Conservation (phyloP, 2,329 filamentous ascomycete species). For the Ophiocordyceps camponoti-floridani region DNA sequence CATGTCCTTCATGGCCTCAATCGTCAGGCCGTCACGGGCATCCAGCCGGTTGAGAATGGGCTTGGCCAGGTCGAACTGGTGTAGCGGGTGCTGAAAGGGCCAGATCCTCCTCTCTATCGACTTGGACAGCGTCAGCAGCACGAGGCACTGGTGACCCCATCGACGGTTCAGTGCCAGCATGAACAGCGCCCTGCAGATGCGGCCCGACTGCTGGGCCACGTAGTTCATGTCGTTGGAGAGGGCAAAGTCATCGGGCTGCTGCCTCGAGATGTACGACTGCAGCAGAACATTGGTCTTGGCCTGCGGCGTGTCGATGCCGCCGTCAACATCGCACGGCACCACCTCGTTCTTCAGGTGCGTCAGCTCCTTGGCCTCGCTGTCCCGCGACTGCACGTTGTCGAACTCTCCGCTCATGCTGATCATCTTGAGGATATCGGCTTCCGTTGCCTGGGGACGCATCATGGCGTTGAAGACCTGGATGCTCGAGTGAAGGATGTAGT, state of each 20-base stretch:
- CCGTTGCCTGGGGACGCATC: slow-evolving; percentile 73
- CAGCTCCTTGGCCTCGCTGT: slow-evolving; percentile 82
- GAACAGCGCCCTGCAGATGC: slow-evolving; percentile 87
- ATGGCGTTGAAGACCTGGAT: slow-evolving; percentile 92
- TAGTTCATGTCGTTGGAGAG: slow-evolving; percentile 84
- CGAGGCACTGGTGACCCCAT: slow-evolving; percentile 91
- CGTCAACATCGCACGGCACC: slow-evolving; percentile 63
- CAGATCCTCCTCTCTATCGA: slow-evolving; percentile 93
- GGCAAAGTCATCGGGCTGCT: slow-evolving; percentile 82
- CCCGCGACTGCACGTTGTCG: slow-evolving; percentile 85
- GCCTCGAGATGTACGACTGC: slow-evolving; percentile 83
- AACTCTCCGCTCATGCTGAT: slow-evolving; percentile 97
- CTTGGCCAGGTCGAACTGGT: slow-evolving; percentile 82
- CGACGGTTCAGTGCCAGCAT: slow-evolving; percentile 92
- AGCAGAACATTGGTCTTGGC: slow-evolving; percentile 91
- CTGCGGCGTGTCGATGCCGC: slow-evolving; percentile 52
- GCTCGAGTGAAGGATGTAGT: slow-evolving; percentile 83
- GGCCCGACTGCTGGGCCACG: slow-evolving; percentile 84
- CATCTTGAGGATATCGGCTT: slow-evolving; percentile 89
- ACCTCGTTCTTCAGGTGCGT: slow-evolving; percentile 50
- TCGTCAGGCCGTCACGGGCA: slow-evolving; percentile 54
- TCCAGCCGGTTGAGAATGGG: slow-evolving; percentile 74
- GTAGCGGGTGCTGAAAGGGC: slow-evolving; percentile 86
- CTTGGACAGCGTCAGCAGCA: slow-evolving; percentile 81
- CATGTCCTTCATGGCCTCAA: slow-evolving; percentile 85